These are phyloP conservation scores for Aspergillus saccharolyticus DNA, from an alignment of 495 filamentous ascomycete species.

Conservation along the genomic window DNA sequence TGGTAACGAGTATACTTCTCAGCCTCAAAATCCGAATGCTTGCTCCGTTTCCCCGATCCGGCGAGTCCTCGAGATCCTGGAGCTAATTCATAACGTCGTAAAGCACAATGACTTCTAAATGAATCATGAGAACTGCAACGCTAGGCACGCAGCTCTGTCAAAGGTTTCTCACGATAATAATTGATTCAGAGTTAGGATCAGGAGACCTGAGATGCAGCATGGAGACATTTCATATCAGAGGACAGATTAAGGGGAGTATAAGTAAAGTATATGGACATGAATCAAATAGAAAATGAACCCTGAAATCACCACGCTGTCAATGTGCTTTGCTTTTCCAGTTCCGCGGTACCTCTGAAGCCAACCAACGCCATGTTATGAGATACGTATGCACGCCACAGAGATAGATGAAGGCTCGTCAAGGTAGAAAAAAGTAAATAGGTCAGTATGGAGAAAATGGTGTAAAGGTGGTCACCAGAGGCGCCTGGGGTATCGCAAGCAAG, in stretches of 20 bases:
- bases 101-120: no score
- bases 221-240: no score
- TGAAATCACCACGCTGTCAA: neutral
- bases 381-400: neutral
- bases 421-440: neutral
- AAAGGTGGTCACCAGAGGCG: neutral
- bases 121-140: no score
- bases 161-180: no score
- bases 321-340: conserved; percentile 8
- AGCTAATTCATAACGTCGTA: no score
- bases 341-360: conserved; percentile 4
- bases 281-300: neutral
- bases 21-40: no score
- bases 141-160: no score
- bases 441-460: neutral
- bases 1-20: no score
- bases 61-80: no score
- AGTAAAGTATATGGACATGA: neutral
- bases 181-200: no score
- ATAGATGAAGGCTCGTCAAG: neutral
- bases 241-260: neutral
- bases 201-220: no score
- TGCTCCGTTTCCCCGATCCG: no score
- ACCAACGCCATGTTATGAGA: conserved; percentile 1
- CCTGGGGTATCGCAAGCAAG: conserved; percentile 30